Evolutionary conservation across 441 rosid genomes (phyloP).

Genomic region (Corymbia calophylla): DNA sequence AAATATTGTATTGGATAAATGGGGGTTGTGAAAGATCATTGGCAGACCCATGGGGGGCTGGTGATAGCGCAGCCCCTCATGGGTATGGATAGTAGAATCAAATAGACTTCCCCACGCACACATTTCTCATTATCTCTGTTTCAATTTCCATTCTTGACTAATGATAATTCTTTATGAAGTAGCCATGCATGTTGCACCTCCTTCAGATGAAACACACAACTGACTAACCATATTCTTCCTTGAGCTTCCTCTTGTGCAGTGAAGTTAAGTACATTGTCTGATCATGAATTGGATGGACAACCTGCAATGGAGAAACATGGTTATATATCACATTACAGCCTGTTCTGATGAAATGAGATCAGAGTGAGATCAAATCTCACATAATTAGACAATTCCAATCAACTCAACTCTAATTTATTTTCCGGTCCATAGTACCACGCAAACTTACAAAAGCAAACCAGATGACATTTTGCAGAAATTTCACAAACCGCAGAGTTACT

Average conservation of each 20-base stretch:
- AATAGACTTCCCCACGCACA: not conserved
- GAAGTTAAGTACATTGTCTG: conserved; percentile 5
- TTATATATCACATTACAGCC: not conserved
- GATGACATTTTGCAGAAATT: not conserved
- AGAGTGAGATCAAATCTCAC: not conserved
- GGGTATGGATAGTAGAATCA: not conserved
- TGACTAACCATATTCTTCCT: conserved; percentile 8
- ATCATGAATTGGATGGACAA: conserved; percentile 7
- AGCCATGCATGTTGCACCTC: not conserved
- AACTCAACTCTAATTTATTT: not conserved
- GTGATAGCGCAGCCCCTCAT: not conserved
- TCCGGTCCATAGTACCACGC: not conserved
- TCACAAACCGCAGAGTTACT: not conserved
- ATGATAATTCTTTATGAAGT: not conserved
- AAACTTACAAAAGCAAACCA: not conserved
- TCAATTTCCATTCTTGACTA: not conserved
- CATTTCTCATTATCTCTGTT: not conserved
- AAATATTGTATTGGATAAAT: not conserved
- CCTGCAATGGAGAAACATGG: conserved; percentile 1
- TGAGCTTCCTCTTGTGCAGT: conserved; percentile 10
- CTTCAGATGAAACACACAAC: not conserved
- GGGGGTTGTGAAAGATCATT: not conserved
- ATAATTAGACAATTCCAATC: not conserved
- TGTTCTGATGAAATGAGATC: not conserved
- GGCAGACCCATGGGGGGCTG: not conserved